Conservation (phyloP, 2,329 filamentous ascomycete species). For the Ascochyta clinopodiicola region DNA sequence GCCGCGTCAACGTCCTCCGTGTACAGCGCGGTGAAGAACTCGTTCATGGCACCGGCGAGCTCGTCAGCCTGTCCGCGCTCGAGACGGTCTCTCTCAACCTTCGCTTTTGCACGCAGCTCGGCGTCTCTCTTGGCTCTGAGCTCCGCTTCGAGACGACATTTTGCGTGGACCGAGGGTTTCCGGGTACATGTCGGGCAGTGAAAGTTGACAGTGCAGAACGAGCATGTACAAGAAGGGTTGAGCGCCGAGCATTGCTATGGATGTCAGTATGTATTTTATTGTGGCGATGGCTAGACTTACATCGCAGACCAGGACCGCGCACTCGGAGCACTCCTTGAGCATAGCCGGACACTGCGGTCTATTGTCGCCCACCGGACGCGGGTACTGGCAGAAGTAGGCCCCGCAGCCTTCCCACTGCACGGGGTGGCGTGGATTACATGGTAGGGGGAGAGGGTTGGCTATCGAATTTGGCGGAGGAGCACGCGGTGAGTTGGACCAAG, state of each 20-base stretch:
- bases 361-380: slow-evolving; percentile 48
- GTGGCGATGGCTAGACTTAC: slow-evolving; percentile 34
- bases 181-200: slow-evolving; percentile 49
- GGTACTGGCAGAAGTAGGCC: slow-evolving; percentile 51
- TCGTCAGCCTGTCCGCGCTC: slow-evolving; percentile 45
- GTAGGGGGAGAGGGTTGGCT: slow-evolving; percentile 45
- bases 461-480: slow-evolving; percentile 34
- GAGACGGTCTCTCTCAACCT: slow-evolving; percentile 41
- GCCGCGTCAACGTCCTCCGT: slow-evolving; percentile 12
- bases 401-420: slow-evolving; percentile 54
- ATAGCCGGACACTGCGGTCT: slow-evolving; percentile 45
- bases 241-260: slow-evolving; percentile 38
- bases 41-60: slow-evolving; percentile 43
- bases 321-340: slow-evolving; percentile 49
- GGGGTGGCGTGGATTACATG: slow-evolving; percentile 50
- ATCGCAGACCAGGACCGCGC: slow-evolving; percentile 50
- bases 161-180: slow-evolving; percentile 42
- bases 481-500: slow-evolving; percentile 37
- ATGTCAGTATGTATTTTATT: slow-evolving; percentile 15
- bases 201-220: slow-evolving; percentile 48
- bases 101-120: slow-evolving; percentile 37
- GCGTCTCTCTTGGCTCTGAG: slow-evolving; percentile 39
- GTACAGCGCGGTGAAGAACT: slow-evolving; percentile 43
- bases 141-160: slow-evolving; percentile 48
- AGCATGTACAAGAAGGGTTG: slow-evolving; percentile 47